Percentiles rank a stretch among this genome's conserved stretches.
phyloP scores from a whole-genome alignment of 345 rosid species.

The Bruguiera parviflora region DNA sequence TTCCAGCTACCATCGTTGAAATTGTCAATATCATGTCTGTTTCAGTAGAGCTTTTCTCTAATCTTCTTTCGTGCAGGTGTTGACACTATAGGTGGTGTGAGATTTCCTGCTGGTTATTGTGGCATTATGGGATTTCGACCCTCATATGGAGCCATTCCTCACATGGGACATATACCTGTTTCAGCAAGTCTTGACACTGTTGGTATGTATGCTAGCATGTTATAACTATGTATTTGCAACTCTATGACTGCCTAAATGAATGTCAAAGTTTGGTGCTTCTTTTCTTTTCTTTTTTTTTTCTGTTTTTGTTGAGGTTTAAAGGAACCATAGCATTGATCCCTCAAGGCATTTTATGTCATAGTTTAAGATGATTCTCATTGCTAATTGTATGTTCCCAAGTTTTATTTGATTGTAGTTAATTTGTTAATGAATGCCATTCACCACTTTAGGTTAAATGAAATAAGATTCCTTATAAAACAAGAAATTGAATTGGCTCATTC shows the following conservation, averaged over 20 bases:
- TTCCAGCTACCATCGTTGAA: neutral
- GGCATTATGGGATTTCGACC: conserved; percentile 81
- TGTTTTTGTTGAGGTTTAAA: neutral
- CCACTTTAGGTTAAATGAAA: no score
- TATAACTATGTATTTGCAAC: neutral
- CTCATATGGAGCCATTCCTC: conserved; percentile 67
- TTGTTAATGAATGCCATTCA: no score
- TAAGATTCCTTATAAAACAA: no score
- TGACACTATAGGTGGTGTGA: conserved; percentile 87
- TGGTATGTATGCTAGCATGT: conserved; percentile 46
- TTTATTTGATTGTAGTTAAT: no score
- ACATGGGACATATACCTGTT: conserved; percentile 55
- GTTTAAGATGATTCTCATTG: neutral
- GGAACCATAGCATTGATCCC: neutral
- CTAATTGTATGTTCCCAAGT: neutral
- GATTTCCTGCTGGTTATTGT: conserved; percentile 85
- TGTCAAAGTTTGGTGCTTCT: neutral
- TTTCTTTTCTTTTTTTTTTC: neutral
- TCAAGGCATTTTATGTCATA: neutral
- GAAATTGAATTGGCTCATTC: no score
- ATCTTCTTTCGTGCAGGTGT: conserved; percentile 46
- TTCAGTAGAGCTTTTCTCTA: neutral
- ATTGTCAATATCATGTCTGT: neutral
- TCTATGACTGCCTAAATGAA: neutral
- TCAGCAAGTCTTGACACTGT: conserved; percentile 79